Evolutionary conservation across 1,284 basidiomycete species (phyloP).

Genomic region (Wallemia ichthyophaga): DNA sequence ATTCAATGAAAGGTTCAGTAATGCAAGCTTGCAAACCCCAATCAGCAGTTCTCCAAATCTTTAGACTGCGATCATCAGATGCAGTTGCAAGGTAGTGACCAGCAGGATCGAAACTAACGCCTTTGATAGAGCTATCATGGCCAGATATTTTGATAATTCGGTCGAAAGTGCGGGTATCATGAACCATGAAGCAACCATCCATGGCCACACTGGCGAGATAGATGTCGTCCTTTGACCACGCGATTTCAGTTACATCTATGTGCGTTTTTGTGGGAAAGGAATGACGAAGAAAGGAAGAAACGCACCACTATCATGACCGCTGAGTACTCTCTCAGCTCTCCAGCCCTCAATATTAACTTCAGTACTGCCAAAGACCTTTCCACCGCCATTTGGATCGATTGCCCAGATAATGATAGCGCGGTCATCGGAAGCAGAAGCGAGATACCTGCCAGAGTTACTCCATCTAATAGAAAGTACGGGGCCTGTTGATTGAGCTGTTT

Average conservation of each 20-base stretch:
- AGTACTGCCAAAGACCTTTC: conserved; percentile 67
- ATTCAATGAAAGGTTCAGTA: conserved; percentile 66
- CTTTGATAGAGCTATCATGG: conserved; percentile 92
- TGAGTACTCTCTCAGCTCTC: conserved; percentile 69
- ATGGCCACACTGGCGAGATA: conserved; percentile 82
- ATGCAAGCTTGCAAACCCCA: conserved; percentile 65
- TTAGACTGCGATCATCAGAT: conserved; percentile 82
- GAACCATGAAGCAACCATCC: conserved; percentile 69
- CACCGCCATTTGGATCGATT: conserved; percentile 57
- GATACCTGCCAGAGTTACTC: conserved; percentile 74
- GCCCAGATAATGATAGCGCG: conserved; percentile 91
- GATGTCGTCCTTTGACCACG: conserved; percentile 72
- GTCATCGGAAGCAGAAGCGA: conserved; percentile 91
- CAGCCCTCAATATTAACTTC: conserved; percentile 91
- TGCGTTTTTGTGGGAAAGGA: no score
- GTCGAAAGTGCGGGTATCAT: conserved; percentile 69
- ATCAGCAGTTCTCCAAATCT: conserved; percentile 80
- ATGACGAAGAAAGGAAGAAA: conserved; percentile 2
- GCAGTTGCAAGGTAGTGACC: conserved; percentile 81
- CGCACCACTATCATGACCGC: conserved; percentile 69
- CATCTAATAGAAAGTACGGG: conserved; percentile 82
- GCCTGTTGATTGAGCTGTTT: conserved; percentile 15
- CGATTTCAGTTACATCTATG: conserved; percentile 88
- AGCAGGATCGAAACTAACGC: conserved; percentile 91
- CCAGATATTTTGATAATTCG: conserved; percentile 50